These are phyloP conservation scores for Puccinia horiana DNA, from an alignment of 1,284 basidiomycete species.

Conservation along the genomic window DNA sequence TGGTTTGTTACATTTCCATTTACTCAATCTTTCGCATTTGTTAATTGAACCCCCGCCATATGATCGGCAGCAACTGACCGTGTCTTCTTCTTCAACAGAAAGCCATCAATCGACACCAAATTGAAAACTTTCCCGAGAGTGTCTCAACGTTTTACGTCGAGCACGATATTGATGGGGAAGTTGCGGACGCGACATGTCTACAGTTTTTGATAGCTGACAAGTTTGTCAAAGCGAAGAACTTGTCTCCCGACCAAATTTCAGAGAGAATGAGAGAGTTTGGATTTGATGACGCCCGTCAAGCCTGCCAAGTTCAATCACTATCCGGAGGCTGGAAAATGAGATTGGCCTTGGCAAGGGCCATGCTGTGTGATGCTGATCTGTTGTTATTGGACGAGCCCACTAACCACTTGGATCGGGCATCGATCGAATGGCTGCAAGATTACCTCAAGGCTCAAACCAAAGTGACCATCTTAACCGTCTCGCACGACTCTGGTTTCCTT, in stretches of 20 bases:
- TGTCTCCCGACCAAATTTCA: constrained; percentile 63
- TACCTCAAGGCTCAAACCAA: constrained; percentile 79
- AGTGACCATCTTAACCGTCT: constrained; percentile 90
- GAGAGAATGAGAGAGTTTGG: constrained; percentile 81
- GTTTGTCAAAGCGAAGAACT: constrained; percentile 60
- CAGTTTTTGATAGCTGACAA: constrained; percentile 56
- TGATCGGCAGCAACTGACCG: not conserved
- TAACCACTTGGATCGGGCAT: constrained; percentile 71
- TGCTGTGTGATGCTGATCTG: constrained; percentile 93
- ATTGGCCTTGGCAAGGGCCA: constrained; percentile 80
- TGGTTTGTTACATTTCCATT: constrained; percentile 63
- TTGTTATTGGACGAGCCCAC: constrained; percentile 89
- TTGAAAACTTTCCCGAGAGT: constrained; percentile 57
- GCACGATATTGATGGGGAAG: constrained; percentile 58
- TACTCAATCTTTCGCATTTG: constrained; percentile 15
- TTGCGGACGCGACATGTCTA: constrained; percentile 55
- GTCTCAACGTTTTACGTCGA: constrained; percentile 58
- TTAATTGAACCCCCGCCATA: not conserved
- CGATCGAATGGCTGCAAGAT: constrained; percentile 85
- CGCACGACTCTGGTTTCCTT: constrained; percentile 97
- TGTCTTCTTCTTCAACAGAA: constrained; percentile 30
- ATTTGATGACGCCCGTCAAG: constrained; percentile 83
- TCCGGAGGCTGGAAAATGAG: constrained; percentile 99
- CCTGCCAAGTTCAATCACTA: constrained; percentile 80
- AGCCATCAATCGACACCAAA: constrained; percentile 57